Conservation (phyloP, 83 land plant species). For the Picea mariana region DNA sequence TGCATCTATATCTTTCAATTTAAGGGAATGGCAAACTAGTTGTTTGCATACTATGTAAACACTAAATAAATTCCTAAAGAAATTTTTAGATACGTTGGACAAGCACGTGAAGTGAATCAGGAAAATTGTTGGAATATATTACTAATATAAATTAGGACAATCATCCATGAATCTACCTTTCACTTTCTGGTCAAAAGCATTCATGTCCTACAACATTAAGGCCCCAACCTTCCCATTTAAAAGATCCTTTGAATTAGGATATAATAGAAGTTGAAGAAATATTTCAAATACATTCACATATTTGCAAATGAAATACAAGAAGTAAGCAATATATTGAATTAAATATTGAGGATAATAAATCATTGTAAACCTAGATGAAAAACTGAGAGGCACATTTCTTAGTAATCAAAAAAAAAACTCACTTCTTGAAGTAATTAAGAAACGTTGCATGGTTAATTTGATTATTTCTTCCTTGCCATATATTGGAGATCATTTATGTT, state of each 20-base stretch:
- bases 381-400: too few species aligned
- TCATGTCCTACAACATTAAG: neutral
- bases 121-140: too few species aligned
- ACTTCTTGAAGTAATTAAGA: too few species aligned
- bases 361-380: too few species aligned
- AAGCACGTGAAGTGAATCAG: neutral
- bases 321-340: too few species aligned
- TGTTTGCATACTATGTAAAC: too few species aligned
- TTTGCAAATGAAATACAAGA: neutral
- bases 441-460: too few species aligned
- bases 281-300: constrained; percentile 29
- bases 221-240: constrained; percentile 22
- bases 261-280: constrained; percentile 25
- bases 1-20: neutral
- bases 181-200: constrained; percentile 20
- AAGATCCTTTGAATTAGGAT: constrained; percentile 20
- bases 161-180: constrained; percentile 12
- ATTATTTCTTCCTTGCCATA: constrained; percentile 5
- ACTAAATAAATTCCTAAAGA: neutral
- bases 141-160: too few species aligned
- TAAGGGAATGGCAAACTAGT: neutral
- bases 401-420: too few species aligned
- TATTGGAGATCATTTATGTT: constrained; percentile 28
- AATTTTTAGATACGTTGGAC: neutral
- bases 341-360: too few species aligned